A percentile compares a stretch with the other conserved stretches of the same genome.
Conservation (phyloP, 1,284 basidiomycete genomes). For the Sphaerobolus stellatus region DNA sequence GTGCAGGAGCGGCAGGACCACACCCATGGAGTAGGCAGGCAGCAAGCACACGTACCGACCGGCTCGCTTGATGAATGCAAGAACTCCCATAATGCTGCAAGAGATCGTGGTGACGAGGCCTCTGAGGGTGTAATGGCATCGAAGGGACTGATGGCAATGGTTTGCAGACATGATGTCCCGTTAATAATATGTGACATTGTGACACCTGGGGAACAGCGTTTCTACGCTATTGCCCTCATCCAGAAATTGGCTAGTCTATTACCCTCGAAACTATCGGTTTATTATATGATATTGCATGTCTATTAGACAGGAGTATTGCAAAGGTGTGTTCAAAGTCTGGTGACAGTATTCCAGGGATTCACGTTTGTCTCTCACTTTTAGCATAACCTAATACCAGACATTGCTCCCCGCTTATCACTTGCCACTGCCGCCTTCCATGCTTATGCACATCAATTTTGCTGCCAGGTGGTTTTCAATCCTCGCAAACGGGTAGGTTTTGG, state of each 20-base stretch:
- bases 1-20: too few species aligned
- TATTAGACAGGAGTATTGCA: slow-evolving; percentile 24
- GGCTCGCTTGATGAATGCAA: too few species aligned
- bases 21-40: too few species aligned
- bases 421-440: slow-evolving; percentile 34
- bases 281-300: slow-evolving; percentile 32
- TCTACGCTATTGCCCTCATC: slow-evolving; percentile 27
- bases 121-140: slow-evolving; percentile 24
- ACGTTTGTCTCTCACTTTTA: neutral
- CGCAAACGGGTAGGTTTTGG: slow-evolving; percentile 31
- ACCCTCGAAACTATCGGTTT: slow-evolving; percentile 25
- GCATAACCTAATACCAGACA: slow-evolving; percentile 14
- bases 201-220: slow-evolving; percentile 30
- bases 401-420: slow-evolving; percentile 23
- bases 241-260: slow-evolving; percentile 27
- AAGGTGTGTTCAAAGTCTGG: slow-evolving; percentile 26
- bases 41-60: too few species aligned
- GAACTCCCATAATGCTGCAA: too few species aligned
- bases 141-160: slow-evolving; percentile 33
- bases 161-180: slow-evolving; percentile 33
- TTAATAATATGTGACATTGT: slow-evolving; percentile 33
- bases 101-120: neutral
- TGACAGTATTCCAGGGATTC: neutral
- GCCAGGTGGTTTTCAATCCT: slow-evolving; percentile 33
- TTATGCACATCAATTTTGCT: slow-evolving; percentile 35